Base-by-base conservation (phyloP, 1,139 yeast genomes). In the Yamadazyma blattariae region DNA sequence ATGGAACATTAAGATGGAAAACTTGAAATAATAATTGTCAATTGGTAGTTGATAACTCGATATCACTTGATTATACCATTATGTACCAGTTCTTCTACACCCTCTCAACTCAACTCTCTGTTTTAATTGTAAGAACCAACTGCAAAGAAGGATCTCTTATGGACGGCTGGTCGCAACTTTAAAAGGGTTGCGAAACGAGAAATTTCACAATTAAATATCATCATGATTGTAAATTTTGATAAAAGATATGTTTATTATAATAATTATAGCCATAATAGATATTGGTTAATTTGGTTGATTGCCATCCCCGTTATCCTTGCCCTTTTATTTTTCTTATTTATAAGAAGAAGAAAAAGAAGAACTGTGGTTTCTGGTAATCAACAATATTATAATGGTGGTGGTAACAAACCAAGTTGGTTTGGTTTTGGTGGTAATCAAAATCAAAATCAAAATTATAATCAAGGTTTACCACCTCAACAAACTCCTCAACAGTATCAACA, bases 381-480 rank as follows among this genome's bases (percentile, higher is more conserved):
- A 15, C 34, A 29, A 14, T 32, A 34, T 14, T 37, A 37, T 20
- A 15, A 15, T 3, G 22, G 17, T 12, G 15, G 14, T 10, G 15
- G 15, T 12, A 23, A 24, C 23, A 30, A 35, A 18, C 38, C 35
- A 20, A 19, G 29, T 7, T 25, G 28, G 26, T 25, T 25, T 15
- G n/a, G 20, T 3, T 33, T 23, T 23, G 29, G 36, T 5, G 18
- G 25, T 8, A n/a, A 33, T 12, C 29, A 33, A 12, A 19, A 21
- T 21, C 16, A 30, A 5, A 14, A 30, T 15, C 34, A 17, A 15
- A 11, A 16, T 9, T 25, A 29, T 17, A 13, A 18, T 16, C 38
- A 28, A 14, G 30, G 33, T 12, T 30, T 29, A 20, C 43, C 34
- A 12, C 35, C 37, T 21, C 41, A 37, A 7, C 41, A 37, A 24